Base-by-base conservation (phyloP, 2,329 filamentous ascomycete species). In the Ophiostoma piceae region DNA sequence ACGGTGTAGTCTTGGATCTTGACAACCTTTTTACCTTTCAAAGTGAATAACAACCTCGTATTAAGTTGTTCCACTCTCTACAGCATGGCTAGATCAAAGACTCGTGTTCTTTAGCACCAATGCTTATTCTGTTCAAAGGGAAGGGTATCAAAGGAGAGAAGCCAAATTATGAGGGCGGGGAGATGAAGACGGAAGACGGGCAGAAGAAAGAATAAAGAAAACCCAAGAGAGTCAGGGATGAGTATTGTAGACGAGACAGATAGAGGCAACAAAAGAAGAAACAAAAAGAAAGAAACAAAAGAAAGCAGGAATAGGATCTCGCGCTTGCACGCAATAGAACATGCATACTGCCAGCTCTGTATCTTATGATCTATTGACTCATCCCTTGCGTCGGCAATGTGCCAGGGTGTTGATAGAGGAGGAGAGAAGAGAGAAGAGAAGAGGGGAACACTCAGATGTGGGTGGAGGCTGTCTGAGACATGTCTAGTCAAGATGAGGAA, bases 381-480 rank as follows among this genome's bases (percentile, higher is more conserved):
- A 51, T 51, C 47, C 47, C 47, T 51, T 51, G 47, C 47, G n/a
- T 51, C 16, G 47, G 47, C 16, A 22, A 51, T 47, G 47, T 9
- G 39, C 12, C 12, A 41, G 37, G 12, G 11, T 47, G 43, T 47
- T 14, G 26, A 29, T 29, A 35, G 35, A 35, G 35, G 35, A 35
- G 35, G 8, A 35, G 35, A 35, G 35, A 5, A 35, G 32, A 3
- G 3, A 3, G 32, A 6, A 35, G 35, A 35, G 35, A 35, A 35
- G 35, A 35, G 35, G 35, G 35, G 35, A 35, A 29, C 26, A 29
- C 26, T 29, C 26, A 29, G 26, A 29, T 29, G 26, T 29, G 51
- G 51, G 51, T 57, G 51, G 51, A 54, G n/a, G 14, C 11, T 57
- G 51, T 57, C 51, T 57, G 51, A 57, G 51, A 57, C 51, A 57